phyloP scores from a whole-genome alignment of 768 basidiomycete species.

The Pulveroboletus sp. region DNA sequence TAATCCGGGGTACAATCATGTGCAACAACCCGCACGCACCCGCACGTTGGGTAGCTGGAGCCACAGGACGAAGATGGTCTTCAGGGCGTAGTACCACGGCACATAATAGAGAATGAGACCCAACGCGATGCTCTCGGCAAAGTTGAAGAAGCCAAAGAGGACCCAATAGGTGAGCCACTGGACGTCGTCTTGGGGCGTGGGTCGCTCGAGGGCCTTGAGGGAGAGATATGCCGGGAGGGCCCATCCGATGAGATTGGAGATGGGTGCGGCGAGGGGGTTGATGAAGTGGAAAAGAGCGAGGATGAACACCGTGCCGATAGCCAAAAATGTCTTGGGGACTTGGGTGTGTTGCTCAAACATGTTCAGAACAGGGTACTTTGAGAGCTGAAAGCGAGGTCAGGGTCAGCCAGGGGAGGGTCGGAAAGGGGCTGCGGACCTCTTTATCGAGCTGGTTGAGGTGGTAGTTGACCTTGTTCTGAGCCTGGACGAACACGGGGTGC shows the following conservation, averaged over 20 bases:
- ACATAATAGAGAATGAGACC: conserved; percentile 85
- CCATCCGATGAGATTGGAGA: conserved; percentile 95
- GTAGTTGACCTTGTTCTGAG: conserved; percentile 74
- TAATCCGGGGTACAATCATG: background rate
- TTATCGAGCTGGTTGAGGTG: conserved; percentile 92
- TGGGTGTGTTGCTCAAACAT: conserved; percentile 86
- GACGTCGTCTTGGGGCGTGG: conserved; percentile 77
- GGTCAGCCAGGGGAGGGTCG: too few relatives aligned
- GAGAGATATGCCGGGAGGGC: conserved; percentile 93
- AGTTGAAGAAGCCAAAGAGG: conserved; percentile 91
- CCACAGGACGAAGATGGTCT: conserved; percentile 89
- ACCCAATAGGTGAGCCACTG: conserved; percentile 99
- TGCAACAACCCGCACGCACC: conserved; percentile 45
- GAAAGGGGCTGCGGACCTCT: conserved; percentile 58
- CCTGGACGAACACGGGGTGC: conserved; percentile 84
- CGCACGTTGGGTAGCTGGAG: conserved; percentile 83
- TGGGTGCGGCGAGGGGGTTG: conserved; percentile 87
- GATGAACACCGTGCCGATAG: conserved; percentile 65
- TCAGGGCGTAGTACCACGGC: conserved; percentile 93
- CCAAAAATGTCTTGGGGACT: conserved; percentile 88
- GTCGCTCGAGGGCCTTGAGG: conserved; percentile 87
- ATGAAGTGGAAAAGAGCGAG: conserved; percentile 73
- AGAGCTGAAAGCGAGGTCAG: too few relatives aligned
- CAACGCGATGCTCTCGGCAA: conserved; percentile 82
- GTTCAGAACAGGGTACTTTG: conserved; percentile 84